Evolutionary conservation across 176 grass and related monocot species (phyloP).

Genomic region (Poa pratensis): DNA sequence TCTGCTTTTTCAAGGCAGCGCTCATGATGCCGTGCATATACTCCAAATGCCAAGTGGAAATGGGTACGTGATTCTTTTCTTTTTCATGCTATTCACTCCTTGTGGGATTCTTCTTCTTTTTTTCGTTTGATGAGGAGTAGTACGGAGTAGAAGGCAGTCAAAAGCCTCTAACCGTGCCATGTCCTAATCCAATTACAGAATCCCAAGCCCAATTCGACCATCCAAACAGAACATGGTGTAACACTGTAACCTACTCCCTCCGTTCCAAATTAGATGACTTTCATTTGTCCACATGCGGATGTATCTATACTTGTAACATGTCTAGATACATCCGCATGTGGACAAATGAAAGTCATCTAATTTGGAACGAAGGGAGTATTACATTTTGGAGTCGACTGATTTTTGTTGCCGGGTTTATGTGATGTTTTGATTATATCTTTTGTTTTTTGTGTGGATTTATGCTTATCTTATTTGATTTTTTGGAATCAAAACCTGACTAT

Average conservation of each 20-base stretch:
- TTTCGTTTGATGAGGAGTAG: not conserved
- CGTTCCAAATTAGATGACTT: too few relatives aligned
- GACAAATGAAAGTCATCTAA: too few relatives aligned
- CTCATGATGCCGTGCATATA: not conserved
- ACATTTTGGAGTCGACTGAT: not conserved
- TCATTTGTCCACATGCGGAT: too few relatives aligned
- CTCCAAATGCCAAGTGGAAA: not conserved
- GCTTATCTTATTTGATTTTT: too few relatives aligned
- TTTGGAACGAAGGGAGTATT: too few relatives aligned
- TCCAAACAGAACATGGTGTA: not conserved
- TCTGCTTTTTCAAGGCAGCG: conserved; percentile 5
- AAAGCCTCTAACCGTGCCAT: not conserved
- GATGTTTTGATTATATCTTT: too few relatives aligned
- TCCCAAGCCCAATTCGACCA: not conserved
- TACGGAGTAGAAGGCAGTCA: not conserved
- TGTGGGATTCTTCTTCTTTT: not conserved
- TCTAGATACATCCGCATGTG: too few relatives aligned
- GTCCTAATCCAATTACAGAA: not conserved
- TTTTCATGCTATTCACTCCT: not conserved
- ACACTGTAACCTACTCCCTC: not conserved
- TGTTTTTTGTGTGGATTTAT: too few relatives aligned
- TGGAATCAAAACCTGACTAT: too few relatives aligned
- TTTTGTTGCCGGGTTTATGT: not conserved
- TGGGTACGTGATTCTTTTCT: conserved; percentile 17
- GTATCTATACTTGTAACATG: too few relatives aligned